phyloP scores from a whole-genome alignment of 2,329 filamentous ascomycete genomes.

The Chalara sp. region DNA sequence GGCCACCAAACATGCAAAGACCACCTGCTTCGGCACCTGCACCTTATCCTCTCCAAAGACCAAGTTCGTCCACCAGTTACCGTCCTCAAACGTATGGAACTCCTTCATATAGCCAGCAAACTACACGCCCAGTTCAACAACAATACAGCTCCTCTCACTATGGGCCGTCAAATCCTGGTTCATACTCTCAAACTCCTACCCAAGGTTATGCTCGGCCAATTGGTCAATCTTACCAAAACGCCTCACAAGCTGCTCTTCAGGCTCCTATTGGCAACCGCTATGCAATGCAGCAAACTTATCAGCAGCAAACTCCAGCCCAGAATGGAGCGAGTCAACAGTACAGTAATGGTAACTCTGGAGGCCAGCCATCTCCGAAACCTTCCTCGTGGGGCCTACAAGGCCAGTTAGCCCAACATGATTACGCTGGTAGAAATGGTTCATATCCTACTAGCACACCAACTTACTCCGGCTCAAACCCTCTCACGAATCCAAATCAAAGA shows the following conservation, averaged over 20 bases:
- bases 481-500: conserved; percentile 15
- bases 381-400: conserved; percentile 20
- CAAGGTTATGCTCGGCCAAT: conserved; percentile 18
- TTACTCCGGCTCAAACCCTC: conserved; percentile 19
- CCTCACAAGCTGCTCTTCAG: conserved; percentile 17
- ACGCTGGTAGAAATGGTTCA: conserved; percentile 5
- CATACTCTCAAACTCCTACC: conserved; percentile 18
- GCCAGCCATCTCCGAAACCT: conserved; percentile 26
- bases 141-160: conserved; percentile 12
- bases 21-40: conserved; percentile 20
- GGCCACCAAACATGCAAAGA: conserved; percentile 20
- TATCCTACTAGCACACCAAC: conserved; percentile 15
- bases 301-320: conserved; percentile 17
- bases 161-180: conserved; percentile 11
- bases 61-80: conserved; percentile 19
- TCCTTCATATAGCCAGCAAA: conserved; percentile 23
- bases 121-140: conserved; percentile 20
- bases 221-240: conserved; percentile 17
- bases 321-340: conserved; percentile 24
- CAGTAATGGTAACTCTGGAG: conserved; percentile 10
- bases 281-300: conserved; percentile 18
- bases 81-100: conserved; percentile 21
- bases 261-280: conserved; percentile 20
- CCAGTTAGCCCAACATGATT: neutral
- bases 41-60: conserved; percentile 20